A percentile compares a stretch with the other conserved stretches of the same genome.
Conservation (phyloP, 202 grass and related monocot species). For the Bolboschoenoplectus hybrid region DNA sequence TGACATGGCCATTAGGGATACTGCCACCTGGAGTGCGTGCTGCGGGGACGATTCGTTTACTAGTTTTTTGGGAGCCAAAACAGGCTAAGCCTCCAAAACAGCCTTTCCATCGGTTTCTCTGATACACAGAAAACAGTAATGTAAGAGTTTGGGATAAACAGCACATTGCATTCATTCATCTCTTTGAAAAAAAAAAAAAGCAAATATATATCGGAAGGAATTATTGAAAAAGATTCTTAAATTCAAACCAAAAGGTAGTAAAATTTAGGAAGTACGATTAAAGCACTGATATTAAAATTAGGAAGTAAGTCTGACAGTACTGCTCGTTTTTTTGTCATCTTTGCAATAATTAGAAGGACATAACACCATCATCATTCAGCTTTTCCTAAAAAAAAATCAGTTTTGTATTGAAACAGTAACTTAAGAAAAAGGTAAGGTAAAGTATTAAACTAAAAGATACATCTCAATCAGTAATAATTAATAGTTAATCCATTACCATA, state of each 20-base stretch:
- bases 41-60: slow-evolving; percentile 89
- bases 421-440: neutral
- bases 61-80: slow-evolving; percentile 86
- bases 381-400: neutral
- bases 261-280: slow-evolving; percentile 10
- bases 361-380: neutral
- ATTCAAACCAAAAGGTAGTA: neutral
- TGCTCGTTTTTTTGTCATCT: neutral
- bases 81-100: slow-evolving; percentile 90
- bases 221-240: neutral
- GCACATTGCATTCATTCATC: neutral
- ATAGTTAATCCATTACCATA: neutral
- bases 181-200: neutral
- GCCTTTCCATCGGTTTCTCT: slow-evolving; percentile 80
- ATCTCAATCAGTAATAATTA: neutral
- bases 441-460: neutral
- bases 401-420: neutral
- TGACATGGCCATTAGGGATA: slow-evolving; percentile 58
- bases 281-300: slow-evolving; percentile 12
- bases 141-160: slow-evolving; percentile 40
- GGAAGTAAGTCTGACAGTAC: neutral
- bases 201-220: slow-evolving; percentile 8
- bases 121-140: slow-evolving; percentile 40
- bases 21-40: slow-evolving; percentile 80
- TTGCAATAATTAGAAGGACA: slow-evolving; percentile 13